Evolutionary conservation across 1,284 basidiomycete species (phyloP), one percentile per base, ranked within the genome.

Genomic region (Cryptococcus amylolentus): DNA sequence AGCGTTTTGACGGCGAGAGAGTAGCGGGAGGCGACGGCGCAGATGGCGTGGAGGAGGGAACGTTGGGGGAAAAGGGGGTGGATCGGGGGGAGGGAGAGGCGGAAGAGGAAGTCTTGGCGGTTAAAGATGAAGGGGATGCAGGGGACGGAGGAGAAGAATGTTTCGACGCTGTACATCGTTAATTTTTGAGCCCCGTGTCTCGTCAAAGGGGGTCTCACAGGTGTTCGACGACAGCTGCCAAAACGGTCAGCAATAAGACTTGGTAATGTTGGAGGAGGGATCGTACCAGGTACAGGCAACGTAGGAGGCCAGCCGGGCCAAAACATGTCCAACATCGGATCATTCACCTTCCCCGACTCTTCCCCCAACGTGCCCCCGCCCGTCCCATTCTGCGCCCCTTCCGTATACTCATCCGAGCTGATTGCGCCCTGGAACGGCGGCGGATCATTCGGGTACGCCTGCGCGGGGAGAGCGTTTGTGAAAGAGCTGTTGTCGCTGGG

Each of bases 31-130:
- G 76, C 66, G 18, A 73, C 65, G 14, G 78, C 76, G 52, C 77
- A 76, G 40, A 80, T 77, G 20, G 74, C 70, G 61, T 79, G 79
- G 0, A 80, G 62, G 0, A 80, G 61, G 1, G 72, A 65, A 1
- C 60, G 51, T 53, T 78, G 76, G 13, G 79, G 79, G 59, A 79
- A 80, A 9, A 69, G 58, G 9, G 58, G 18, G 44, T 77, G 72
- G 1, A 68, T 66, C 0, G 79, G 78, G 1, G 78, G 76, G 26
- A 79, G 71, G 5, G 70, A 58, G 37, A 80, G 68, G 4, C 75
- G 67, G 10, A 68, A 48, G 31, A 75, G 61, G 58, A 80, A 77
- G 2, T 61, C 58, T 14, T 60, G 62, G 9, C 67, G 64, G 52
- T 78, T 71, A 48, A 80, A 55, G 9, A 77, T 55, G 14, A 68